phyloP scores from a whole-genome alignment of 805 yeast species.

The Alloascoidea hylecoeti region DNA sequence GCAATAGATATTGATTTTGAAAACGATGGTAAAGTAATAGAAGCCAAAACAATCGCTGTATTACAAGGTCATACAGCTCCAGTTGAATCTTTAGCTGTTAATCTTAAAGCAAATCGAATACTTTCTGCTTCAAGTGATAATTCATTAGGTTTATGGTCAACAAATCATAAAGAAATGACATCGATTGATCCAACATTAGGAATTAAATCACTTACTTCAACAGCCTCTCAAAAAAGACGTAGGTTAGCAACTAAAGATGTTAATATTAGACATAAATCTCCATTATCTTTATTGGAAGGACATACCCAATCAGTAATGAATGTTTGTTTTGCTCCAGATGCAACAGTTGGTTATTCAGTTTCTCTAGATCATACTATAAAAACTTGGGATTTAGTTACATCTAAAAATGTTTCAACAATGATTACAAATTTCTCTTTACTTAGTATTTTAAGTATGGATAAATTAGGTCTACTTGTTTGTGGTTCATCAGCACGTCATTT shows the following conservation, averaged over 20 bases:
- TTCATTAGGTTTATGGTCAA: slow-evolving; percentile 79
- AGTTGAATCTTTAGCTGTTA: slow-evolving; percentile 63
- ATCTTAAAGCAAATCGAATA: slow-evolving; percentile 38
- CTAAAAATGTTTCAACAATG: slow-evolving; percentile 75
- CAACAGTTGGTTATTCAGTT: slow-evolving; percentile 81
- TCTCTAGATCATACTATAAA: slow-evolving; percentile 91
- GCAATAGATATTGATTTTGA: slow-evolving; percentile 29
- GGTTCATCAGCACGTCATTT: slow-evolving; percentile 99
- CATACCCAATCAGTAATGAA: slow-evolving; percentile 85
- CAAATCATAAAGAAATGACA: slow-evolving; percentile 73
- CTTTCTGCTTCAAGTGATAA: slow-evolving; percentile 79
- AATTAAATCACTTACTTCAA: slow-evolving; percentile 28
- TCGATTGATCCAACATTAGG: slow-evolving; percentile 28
- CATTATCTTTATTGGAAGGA: slow-evolving; percentile 64
- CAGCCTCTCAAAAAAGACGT: slow-evolving; percentile 82
- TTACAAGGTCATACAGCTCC: slow-evolving; percentile 85
- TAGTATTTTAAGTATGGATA: slow-evolving; percentile 56
- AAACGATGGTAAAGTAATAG: slow-evolving; percentile 15
- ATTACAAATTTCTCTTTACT: slow-evolving; percentile 76
- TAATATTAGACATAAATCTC: slow-evolving; percentile 66
- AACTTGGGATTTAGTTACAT: slow-evolving; percentile 92
- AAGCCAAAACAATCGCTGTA: slow-evolving; percentile 55
- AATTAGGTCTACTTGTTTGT: slow-evolving; percentile 53
- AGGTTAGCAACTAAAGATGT: slow-evolving; percentile 68
- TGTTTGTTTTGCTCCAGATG: slow-evolving; percentile 63